A percentile compares a stretch with the other conserved stretches of the same genome.
Conservation (phyloP, 2,329 filamentous ascomycete genomes). For the Madurella mycetomatis region DNA sequence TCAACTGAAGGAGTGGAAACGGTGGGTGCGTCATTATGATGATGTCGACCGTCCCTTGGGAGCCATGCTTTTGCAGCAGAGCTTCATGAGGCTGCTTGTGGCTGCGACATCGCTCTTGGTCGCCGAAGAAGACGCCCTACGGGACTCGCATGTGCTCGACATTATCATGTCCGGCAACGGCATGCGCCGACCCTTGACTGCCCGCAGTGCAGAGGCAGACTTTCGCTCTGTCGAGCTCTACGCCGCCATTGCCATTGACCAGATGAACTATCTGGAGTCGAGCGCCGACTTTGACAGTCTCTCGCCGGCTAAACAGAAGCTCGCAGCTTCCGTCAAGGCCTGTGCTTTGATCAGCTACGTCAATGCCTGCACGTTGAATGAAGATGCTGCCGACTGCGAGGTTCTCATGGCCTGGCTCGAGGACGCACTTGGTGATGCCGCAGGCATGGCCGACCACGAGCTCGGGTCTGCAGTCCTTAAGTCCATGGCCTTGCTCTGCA, state of each 20-base stretch:
- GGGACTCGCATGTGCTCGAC: constrained; percentile 65
- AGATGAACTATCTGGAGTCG: constrained; percentile 82
- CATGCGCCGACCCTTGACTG: constrained; percentile 40
- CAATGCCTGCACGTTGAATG: constrained; percentile 78
- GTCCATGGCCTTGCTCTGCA: constrained; percentile 76
- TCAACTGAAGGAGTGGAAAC: constrained; percentile 78
- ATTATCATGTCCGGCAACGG: constrained; percentile 60
- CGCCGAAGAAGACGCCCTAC: constrained; percentile 55
- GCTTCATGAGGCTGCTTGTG: constrained; percentile 80
- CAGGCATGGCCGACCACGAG: constrained; percentile 75
- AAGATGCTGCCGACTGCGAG: constrained; percentile 75
- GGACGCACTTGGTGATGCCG: constrained; percentile 69
- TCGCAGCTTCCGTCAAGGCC: constrained; percentile 82
- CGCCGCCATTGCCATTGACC: constrained; percentile 69
- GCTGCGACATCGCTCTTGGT: constrained; percentile 72
- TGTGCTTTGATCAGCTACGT: constrained; percentile 77
- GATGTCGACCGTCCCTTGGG: constrained; percentile 75
- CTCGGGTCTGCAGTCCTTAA: constrained; percentile 76
- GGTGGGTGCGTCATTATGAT: constrained; percentile 77
- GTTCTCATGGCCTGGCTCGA: constrained; percentile 81
- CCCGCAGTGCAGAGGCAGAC: constrained; percentile 46
- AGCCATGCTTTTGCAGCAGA: constrained; percentile 84
- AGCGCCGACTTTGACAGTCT: constrained; percentile 86
- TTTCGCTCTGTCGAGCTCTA: constrained; percentile 57
- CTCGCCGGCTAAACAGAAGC: constrained; percentile 77